phyloP scores from a whole-genome alignment of 2,329 filamentous ascomycete genomes.

The Paecilomyces variotii region DNA sequence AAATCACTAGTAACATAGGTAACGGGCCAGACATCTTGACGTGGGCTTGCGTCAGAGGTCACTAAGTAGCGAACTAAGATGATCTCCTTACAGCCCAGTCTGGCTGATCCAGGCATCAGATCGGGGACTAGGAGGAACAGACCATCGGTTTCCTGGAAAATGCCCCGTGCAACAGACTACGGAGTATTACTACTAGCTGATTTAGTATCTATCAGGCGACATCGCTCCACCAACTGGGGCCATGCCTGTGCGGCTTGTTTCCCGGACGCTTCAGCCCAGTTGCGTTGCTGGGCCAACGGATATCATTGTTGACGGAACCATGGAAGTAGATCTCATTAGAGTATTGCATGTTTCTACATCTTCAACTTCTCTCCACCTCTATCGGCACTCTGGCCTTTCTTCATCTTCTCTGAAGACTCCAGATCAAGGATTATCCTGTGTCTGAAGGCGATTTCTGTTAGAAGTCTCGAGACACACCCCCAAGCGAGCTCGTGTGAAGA shows the following conservation, averaged over 20 bases:
- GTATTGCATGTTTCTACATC: conserved; percentile 11
- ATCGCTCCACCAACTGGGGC: conserved; percentile 1
- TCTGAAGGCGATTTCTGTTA: background rate
- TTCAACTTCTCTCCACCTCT: conserved; percentile 22
- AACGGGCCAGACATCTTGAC: background rate
- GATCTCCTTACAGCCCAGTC: background rate
- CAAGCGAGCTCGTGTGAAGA: background rate
- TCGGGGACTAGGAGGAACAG: background rate
- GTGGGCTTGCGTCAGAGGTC: background rate
- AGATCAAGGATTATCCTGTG: background rate
- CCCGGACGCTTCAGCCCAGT: conserved; percentile 19
- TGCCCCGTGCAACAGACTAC: background rate
- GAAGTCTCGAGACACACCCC: background rate
- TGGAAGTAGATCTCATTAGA: conserved; percentile 26
- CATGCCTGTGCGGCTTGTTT: conserved; percentile 21
- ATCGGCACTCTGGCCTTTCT: background rate
- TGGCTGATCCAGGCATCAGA: background rate
- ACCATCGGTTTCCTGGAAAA: background rate
- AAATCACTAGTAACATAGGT: background rate
- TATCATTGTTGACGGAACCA: conserved; percentile 32
- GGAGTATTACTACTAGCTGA: background rate
- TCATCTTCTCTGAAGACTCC: background rate
- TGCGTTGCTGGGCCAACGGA: conserved; percentile 31
- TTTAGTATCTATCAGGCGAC: background rate
- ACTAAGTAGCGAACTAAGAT: background rate